Evolutionary conservation across 192 early-diverging fungal species (phyloP).

Genomic region (Backusella luteola): DNA sequence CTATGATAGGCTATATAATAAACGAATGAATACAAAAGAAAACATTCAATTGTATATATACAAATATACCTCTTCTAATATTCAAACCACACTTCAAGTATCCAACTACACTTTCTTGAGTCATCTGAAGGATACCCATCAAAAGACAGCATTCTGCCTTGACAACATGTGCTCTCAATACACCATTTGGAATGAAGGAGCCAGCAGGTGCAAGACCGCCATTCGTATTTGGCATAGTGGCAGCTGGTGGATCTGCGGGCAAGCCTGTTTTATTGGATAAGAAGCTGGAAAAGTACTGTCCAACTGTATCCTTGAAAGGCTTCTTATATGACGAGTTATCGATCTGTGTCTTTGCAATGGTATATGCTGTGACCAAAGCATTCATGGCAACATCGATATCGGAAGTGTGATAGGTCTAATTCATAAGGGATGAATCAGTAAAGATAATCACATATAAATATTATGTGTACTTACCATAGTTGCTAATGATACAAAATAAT

Average conservation of each 20-base stretch:
- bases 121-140: conserved; percentile 46
- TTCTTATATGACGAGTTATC: conserved; percentile 41
- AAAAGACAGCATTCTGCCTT: conserved; percentile 50
- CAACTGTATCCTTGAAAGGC: conserved; percentile 23
- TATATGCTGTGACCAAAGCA: conserved; percentile 37
- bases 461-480: conserved; percentile 23
- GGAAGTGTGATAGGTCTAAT: conserved; percentile 45
- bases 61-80: conserved; percentile 44
- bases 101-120: conserved; percentile 48
- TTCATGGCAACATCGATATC: conserved; percentile 48
- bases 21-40: background rate
- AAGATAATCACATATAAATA: background rate
- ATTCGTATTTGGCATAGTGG: background rate
- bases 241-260: conserved; percentile 13
- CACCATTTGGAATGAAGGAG: conserved; percentile 47
- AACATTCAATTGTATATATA: background rate
- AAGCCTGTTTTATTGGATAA: conserved; percentile 28
- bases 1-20: conserved; percentile 44
- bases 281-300: conserved; percentile 39
- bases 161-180: conserved; percentile 49
- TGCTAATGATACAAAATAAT: conserved; percentile 2
- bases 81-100: conserved; percentile 54
- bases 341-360: conserved; percentile 49
- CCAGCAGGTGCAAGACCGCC: background rate
- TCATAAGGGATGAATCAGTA: background rate